phyloP scores from a whole-genome alignment of 305 asterid genomes.

The Fraxinus sp. region DNA sequence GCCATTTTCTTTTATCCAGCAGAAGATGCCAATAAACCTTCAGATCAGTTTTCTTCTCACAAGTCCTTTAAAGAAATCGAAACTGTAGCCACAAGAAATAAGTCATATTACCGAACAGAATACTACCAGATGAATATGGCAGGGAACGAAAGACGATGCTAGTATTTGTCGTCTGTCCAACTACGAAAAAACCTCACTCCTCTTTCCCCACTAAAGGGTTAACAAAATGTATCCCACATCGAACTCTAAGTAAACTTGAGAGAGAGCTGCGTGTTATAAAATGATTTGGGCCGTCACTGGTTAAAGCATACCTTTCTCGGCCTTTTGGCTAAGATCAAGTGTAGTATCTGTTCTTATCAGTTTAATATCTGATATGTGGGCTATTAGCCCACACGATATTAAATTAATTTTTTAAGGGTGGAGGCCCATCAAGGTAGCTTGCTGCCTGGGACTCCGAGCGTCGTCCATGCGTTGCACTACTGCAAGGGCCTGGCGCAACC shows the following conservation, averaged over 20 bases:
- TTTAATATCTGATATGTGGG: slow-evolving; percentile 76
- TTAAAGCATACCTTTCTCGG: slow-evolving; percentile 79
- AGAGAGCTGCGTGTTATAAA: background rate
- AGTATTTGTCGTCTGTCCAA: no score
- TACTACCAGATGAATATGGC: background rate
- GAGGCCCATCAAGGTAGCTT: slow-evolving; percentile 25
- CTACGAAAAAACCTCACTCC: background rate
- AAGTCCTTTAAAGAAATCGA: slow-evolving; percentile 47
- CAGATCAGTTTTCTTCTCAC: slow-evolving; percentile 43
- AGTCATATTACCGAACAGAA: background rate
- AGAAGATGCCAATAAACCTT: slow-evolving; percentile 19
- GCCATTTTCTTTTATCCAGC: slow-evolving; percentile 15
- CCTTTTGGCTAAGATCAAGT: slow-evolving; percentile 99
- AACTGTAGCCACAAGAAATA: slow-evolving; percentile 39
- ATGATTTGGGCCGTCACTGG: rapidly evolving
- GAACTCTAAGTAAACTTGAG: background rate
- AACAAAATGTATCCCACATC: background rate
- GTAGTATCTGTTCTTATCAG: slow-evolving; percentile 92
- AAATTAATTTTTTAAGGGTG: slow-evolving; percentile 48
- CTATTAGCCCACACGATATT: slow-evolving; percentile 44
- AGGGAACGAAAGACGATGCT: background rate
- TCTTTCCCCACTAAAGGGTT: background rate
- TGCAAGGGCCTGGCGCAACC: slow-evolving; percentile 7
- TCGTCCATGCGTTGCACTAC: slow-evolving; percentile 24
- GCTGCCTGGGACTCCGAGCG: slow-evolving; percentile 25